Evolutionary conservation across 2,329 filamentous ascomycete species (phyloP), one percentile per base, ranked within the genome.

Genomic region (Clarireedia paspali): DNA sequence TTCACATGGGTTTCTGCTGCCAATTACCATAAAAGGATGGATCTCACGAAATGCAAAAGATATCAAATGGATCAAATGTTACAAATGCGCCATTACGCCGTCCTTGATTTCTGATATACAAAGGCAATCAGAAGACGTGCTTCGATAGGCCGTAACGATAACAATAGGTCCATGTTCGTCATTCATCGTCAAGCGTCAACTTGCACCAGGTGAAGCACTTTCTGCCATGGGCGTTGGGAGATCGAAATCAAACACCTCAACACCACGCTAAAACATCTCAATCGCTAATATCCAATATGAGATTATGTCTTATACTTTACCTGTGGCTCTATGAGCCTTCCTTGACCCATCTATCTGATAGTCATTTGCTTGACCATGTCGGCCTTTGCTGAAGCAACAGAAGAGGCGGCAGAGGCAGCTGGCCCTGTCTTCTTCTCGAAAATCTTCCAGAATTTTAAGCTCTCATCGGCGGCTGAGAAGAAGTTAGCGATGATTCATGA

Each of bases 401-500:
- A 80, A 64, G 81, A 79, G 59, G 82, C 80, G 54, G 84, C 77
- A 49, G 83, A 81, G 51, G 85, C 81, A 59, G 81, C 76, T 57
- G 81, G 77, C 55, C 90, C 91, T 17, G 91, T 79, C 83, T 96
- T 97, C 83, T 96, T 96, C 81, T 99, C 94, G 69, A 99, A 99
- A 66, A 99, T 81, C 84, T 99, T 99, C 94, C 94, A 99, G 81
- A 99, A 99, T 78, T 99, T 99, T 73, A 99, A 80, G 70, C 87
- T 92, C 79, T 99, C 94, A 68, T 99, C 94, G 39, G 92, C 91
- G 65, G 92, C 89, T 84, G 61, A 34, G 51, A 42, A 39, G 6
- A 51, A 46, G 59, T 71, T 66, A 73, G 71, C 61, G 63, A 63
- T 52, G 57, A 56, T 23, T 30, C 40, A 23, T 40, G 45, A 27